Evolutionary conservation across 306 rosid species (phyloP).

Genomic region (Luffa aegyptiaca): DNA sequence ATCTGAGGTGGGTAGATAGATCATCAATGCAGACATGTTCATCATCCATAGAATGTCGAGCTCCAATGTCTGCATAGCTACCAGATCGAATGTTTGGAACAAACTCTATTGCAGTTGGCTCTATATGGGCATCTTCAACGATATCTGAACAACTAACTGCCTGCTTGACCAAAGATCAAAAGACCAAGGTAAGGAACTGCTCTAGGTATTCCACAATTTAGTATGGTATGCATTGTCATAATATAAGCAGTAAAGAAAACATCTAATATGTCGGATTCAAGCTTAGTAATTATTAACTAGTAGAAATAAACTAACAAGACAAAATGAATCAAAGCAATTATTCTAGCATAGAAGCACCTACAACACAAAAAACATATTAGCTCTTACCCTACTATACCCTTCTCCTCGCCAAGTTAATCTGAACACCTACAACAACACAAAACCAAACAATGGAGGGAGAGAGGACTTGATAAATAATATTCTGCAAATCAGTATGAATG

Average conservation of each 20-base stretch:
- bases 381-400: not conserved
- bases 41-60: slow-evolving; percentile 69
- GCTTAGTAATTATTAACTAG: not conserved
- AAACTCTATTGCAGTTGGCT: slow-evolving; percentile 34
- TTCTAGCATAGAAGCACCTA: not conserved
- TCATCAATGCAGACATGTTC: slow-evolving; percentile 78
- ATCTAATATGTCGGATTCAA: not conserved
- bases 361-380: too few species aligned
- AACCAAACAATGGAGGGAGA: not conserved
- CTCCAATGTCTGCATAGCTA: slow-evolving; percentile 63
- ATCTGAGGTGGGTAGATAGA: slow-evolving; percentile 52
- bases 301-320: not conserved
- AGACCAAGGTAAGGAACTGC: not conserved
- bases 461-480: not conserved
- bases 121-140: slow-evolving; percentile 29
- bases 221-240: not conserved
- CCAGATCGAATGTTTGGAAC: slow-evolving; percentile 70
- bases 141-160: slow-evolving; percentile 44
- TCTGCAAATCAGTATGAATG: not conserved
- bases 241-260: not conserved
- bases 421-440: not conserved
- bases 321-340: not conserved
- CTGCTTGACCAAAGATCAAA: slow-evolving; percentile 24
- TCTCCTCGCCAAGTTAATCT: not conserved
- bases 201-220: not conserved